phyloP scores from a whole-genome alignment of 371 early-diverging fungal species.

The Circinella umbellata region DNA sequence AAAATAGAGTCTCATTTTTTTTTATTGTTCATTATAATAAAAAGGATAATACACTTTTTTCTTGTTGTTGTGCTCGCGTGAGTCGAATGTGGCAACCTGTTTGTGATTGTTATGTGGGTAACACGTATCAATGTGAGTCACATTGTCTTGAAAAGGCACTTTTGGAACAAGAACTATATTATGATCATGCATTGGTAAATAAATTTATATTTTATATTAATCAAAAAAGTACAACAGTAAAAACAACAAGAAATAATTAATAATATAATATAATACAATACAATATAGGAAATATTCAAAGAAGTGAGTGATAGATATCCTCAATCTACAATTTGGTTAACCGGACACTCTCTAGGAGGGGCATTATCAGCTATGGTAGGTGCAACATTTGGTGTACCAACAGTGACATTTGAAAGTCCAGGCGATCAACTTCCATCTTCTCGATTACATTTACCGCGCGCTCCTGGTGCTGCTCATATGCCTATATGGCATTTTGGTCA shows the following conservation, averaged over 20 bases:
- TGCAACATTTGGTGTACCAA: constrained; percentile 86
- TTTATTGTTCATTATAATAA: neutral
- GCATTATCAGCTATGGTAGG: constrained; percentile 83
- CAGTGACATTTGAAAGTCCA: constrained; percentile 87
- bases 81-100: constrained; percentile 84
- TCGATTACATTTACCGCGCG: constrained; percentile 78
- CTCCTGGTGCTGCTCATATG: constrained; percentile 57
- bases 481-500: constrained; percentile 95
- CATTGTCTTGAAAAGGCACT: constrained; percentile 67
- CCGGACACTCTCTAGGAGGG: constrained; percentile 96
- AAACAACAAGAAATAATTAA: neutral
- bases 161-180: constrained; percentile 75
- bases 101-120: constrained; percentile 79
- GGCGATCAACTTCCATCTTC: constrained; percentile 84
- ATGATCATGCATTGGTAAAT: constrained; percentile 77
- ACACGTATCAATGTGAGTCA: constrained; percentile 63
- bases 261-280: neutral
- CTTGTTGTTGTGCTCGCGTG: constrained; percentile 96
- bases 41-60: constrained; percentile 93
- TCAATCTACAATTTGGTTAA: constrained; percentile 77
- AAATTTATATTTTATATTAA: neutral
- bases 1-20: too few relatives aligned
- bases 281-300: constrained; percentile 34
- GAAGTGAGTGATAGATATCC: constrained; percentile 71
- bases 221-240: too few relatives aligned